Evolutionary conservation across 371 early-diverging fungal genomes (phyloP).

Genomic region (Mortierella sp.): DNA sequence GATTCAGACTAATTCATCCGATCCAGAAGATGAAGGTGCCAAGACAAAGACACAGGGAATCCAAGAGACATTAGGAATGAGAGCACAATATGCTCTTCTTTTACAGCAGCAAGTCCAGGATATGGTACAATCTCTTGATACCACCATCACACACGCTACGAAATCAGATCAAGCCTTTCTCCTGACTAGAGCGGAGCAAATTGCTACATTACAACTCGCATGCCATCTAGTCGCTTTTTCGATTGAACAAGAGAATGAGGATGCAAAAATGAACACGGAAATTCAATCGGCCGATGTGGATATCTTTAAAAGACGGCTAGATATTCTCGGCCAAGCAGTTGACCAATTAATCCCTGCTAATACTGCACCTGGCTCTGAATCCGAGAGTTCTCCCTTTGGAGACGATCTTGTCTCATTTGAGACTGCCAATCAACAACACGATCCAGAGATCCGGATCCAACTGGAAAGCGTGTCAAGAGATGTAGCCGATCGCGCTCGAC

Average conservation of each 20-base stretch:
- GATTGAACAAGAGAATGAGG: slow-evolving; percentile 14
- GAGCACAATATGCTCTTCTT: slow-evolving; percentile 28
- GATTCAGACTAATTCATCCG: not conserved
- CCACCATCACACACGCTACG: not conserved
- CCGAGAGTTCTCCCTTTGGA: not conserved
- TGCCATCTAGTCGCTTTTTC: slow-evolving; percentile 45
- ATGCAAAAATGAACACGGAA: not conserved
- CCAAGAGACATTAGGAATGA: slow-evolving; percentile 13
- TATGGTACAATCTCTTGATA: slow-evolving; percentile 37
- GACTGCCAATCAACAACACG: not conserved
- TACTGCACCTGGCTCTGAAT: not conserved
- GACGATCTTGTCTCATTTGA: slow-evolving; percentile 5
- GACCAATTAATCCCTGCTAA: slow-evolving; percentile 27
- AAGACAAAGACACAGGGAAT: not conserved
- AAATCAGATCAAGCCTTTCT: not conserved
- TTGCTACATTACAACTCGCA: slow-evolving; percentile 28
- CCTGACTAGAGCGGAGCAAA: slow-evolving; percentile 15
- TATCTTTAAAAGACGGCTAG: slow-evolving; percentile 10
- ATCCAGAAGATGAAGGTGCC: not conserved
- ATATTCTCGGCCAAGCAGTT: slow-evolving; percentile 29
- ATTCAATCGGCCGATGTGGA: not conserved
- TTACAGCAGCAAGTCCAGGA: slow-evolving; percentile 53
- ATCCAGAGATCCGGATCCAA: not conserved
- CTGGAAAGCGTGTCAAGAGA: slow-evolving; percentile 17
- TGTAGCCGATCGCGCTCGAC: slow-evolving; percentile 26